A percentile compares a stretch with the other conserved stretches of the same genome.
Evolutionary conservation across 176 grass and related monocot species (phyloP).

Genomic region (Oryza brachyantha): DNA sequence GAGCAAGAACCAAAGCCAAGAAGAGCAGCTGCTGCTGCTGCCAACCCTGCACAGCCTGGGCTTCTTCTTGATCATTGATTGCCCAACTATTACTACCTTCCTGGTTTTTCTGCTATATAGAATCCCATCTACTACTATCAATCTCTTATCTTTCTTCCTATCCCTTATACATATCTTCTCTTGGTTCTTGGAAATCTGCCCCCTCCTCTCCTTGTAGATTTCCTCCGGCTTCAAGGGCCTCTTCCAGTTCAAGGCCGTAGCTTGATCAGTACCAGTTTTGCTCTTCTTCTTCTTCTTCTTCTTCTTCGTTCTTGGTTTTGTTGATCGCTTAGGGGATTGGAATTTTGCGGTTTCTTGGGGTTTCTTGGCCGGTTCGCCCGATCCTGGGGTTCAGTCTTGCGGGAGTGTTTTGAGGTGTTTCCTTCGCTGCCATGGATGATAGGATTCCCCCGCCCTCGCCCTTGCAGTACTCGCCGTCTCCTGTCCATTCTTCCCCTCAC

Average conservation of each 20-base stretch:
- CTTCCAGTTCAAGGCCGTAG: background rate
- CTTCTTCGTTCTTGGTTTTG: constrained; percentile 33
- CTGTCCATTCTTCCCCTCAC: constrained; percentile 78
- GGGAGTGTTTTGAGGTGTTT: constrained; percentile 6
- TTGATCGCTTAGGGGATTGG: constrained; percentile 29
- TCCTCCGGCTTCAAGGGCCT: constrained; percentile 32
- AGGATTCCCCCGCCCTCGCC: constrained; percentile 74
- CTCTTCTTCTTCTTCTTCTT: background rate
- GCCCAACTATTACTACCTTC: constrained; percentile 56
- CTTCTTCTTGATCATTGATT: constrained; percentile 49
- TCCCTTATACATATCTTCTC: constrained; percentile 33
- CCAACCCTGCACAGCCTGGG: constrained; percentile 54
- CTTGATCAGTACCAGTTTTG: constrained; percentile 26
- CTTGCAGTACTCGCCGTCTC: constrained; percentile 87
- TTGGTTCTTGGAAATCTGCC: constrained; percentile 27
- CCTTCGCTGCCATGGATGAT: constrained; percentile 65
- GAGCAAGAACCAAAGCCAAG: constrained; percentile 45
- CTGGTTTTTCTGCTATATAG: constrained; percentile 42
- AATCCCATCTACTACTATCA: constrained; percentile 47
- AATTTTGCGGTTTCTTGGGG: constrained; percentile 23
- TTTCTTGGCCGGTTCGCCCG: background rate
- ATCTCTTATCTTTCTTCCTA: too few species aligned
- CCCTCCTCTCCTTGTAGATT: constrained; percentile 38
- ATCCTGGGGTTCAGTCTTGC: constrained; percentile 33
- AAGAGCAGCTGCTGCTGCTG: constrained; percentile 22